Evolutionary conservation across 2,329 filamentous ascomycete genomes (phyloP).

Genomic region (Pseudopyrenochaeta lycopersici): DNA sequence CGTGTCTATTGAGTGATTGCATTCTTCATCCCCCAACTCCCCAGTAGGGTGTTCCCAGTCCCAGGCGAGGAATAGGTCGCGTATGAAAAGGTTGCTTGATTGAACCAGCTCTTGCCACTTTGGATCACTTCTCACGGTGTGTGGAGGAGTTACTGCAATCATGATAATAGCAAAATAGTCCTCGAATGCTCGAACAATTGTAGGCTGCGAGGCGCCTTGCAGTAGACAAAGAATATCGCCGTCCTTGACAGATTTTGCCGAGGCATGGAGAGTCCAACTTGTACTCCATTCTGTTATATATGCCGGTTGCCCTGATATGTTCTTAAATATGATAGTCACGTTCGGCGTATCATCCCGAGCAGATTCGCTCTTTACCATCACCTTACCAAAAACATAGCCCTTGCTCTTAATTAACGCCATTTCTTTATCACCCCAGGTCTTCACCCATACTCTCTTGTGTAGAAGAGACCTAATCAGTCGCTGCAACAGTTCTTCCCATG

Average conservation of each 20-base stretch:
- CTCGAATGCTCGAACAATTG: slow-evolving; percentile 14
- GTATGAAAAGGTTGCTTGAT: no score
- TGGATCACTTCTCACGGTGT: no score
- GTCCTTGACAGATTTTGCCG: slow-evolving; percentile 5
- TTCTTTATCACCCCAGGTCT: slow-evolving; percentile 13
- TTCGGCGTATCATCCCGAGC: slow-evolving; percentile 3
- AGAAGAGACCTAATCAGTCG: slow-evolving; percentile 16
- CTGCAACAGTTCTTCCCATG: slow-evolving; percentile 20
- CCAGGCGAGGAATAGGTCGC: no score
- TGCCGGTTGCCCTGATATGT: background rate
- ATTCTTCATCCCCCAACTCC: no score
- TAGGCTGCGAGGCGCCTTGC: slow-evolving; percentile 9
- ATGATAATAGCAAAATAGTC: slow-evolving; percentile 8
- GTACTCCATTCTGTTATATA: background rate
- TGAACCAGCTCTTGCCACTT: no score
- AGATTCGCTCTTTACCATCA: slow-evolving; percentile 3
- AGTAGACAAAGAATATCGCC: no score
- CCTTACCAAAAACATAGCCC: slow-evolving; percentile 19
- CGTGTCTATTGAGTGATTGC: no score
- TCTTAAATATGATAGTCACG: slow-evolving; percentile 1
- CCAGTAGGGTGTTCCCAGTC: no score
- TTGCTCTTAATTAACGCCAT: slow-evolving; percentile 15
- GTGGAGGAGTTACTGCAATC: background rate
- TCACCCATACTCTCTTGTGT: slow-evolving; percentile 14
- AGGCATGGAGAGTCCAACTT: slow-evolving; percentile 10